A percentile compares a stretch with the other conserved stretches of the same genome.
These are phyloP conservation scores for Thraustochytrium striatum DNA, from an alignment of 352 stramenopile species.

Conservation along the genomic window DNA sequence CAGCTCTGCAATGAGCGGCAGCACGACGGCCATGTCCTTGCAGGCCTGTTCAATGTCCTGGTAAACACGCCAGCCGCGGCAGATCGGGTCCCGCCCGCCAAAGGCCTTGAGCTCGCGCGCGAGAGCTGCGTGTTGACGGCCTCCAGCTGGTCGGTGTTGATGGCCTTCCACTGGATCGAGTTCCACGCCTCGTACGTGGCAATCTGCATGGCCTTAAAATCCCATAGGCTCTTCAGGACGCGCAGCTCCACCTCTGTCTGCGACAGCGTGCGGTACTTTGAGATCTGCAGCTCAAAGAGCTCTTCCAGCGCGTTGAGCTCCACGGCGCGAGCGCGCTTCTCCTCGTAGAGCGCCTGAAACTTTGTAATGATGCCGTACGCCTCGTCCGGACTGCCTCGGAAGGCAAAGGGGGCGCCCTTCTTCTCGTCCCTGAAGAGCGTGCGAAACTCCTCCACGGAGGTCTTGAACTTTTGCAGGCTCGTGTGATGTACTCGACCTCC, in stretches of 20 bases:
- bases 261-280: constrained; percentile 91
- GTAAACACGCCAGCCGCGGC: constrained; percentile 97
- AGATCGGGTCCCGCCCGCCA: constrained; percentile 50
- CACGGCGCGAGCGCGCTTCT: constrained; percentile 85
- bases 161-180: constrained; percentile 80
- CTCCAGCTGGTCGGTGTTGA: constrained; percentile 84
- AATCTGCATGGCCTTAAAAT: constrained; percentile 84
- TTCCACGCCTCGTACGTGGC: constrained; percentile 82
- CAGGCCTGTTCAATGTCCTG: constrained; percentile 86
- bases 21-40: constrained; percentile 84
- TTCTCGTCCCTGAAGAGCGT: constrained; percentile 90
- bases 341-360: constrained; percentile 79
- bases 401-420: constrained; percentile 87
- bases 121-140: constrained; percentile 83
- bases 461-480: constrained; percentile 60
- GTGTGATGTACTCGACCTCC: constrained; percentile 79
- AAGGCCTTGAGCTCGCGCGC: constrained; percentile 81
- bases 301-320: constrained; percentile 88
- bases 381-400: constrained; percentile 69
- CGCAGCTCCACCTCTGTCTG: constrained; percentile 91
- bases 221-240: constrained; percentile 82
- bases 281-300: constrained; percentile 83
- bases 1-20: constrained; percentile 89
- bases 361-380: constrained; percentile 75
- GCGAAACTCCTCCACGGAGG: constrained; percentile 86